phyloP scores from a whole-genome alignment of 1,139 yeast genomes.

The Sugiyamaella sp. region DNA sequence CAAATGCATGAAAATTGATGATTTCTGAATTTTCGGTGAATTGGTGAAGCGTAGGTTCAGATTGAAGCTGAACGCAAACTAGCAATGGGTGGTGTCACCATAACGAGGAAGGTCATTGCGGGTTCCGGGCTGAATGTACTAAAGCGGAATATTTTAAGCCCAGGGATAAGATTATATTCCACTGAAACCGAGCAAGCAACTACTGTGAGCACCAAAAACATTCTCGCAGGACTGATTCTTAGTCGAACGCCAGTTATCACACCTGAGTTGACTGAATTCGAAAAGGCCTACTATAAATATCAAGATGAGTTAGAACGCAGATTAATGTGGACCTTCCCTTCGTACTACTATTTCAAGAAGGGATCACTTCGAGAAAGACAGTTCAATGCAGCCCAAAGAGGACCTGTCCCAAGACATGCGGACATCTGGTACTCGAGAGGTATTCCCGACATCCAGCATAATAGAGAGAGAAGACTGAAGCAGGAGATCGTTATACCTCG shows the following conservation, averaged over 20 bases:
- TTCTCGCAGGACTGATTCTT: constrained; percentile 54
- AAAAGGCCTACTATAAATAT: constrained; percentile 74
- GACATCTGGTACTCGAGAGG: constrained; percentile 82
- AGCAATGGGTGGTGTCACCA: constrained; percentile 7
- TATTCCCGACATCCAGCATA: constrained; percentile 80
- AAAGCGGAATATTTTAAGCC: not conserved
- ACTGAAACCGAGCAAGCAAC: constrained; percentile 5
- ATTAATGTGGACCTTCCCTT: constrained; percentile 97
- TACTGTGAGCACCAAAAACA: constrained; percentile 21
- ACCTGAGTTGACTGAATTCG: constrained; percentile 72
- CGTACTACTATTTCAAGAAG: constrained; percentile 85
- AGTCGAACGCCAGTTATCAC: constrained; percentile 86
- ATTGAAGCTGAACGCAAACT: not conserved
- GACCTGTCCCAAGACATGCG: constrained; percentile 72
- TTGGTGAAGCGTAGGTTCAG: not conserved
- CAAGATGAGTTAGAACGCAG: constrained; percentile 86
- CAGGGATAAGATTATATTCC: constrained; percentile 4
- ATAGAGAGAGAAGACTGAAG: constrained; percentile 84
- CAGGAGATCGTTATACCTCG: constrained; percentile 76
- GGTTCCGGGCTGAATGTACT: not conserved
- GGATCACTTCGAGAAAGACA: constrained; percentile 89
- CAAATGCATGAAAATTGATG: constrained; percentile 5
- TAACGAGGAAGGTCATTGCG: not conserved
- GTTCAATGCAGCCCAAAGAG: constrained; percentile 68
- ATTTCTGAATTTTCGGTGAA: constrained; percentile 5